Base-by-base conservation (phyloP, 2,329 filamentous ascomycete genomes). In the Botryotinia convoluta region DNA sequence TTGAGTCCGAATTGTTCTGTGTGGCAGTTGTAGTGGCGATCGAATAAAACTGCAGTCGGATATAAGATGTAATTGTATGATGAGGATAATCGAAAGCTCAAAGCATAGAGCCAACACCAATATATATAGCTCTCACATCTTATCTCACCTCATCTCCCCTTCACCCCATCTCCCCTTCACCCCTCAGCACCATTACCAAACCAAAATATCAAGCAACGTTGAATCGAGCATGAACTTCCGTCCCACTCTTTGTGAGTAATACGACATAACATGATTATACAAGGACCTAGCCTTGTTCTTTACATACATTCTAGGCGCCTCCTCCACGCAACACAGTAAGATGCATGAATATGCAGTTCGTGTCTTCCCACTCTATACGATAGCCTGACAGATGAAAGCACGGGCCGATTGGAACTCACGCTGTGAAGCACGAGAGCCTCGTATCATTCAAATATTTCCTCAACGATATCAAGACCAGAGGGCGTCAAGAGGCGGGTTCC, bases 271-370 rank as follows among this genome's bases (percentile, higher is more conserved):
- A 70, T 60, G 57, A 62, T 9, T 26, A 62, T 44, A n/a, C 51
- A 70, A n/a, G 29, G 39, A n/a, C 32, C 29, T 62, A 61, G 51
- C 37, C 39, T 39, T 45, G 39, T 70, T 61, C 45, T 51, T 45
- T 62, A n/a, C 42, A 45, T 35, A 20, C 20, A 70, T 61, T 32
- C 1, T 6, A 12, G 60, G 44, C 61, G 61, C 70, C 22, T 22
- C 37, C 61, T 51, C 29, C 37, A 57, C 37, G 65, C 60, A 72
- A 45, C 37, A 72, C 69, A 67, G 69, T 57, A 44, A 72, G 69
- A 63, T 72, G 60, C 69, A 71, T 51, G 59, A 64, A 64, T 48
- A 71, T 64, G 59, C 59, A 71, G 37, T 44, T 51, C 44, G 54
- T 64, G 44, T 65, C 61, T 45, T 69, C 48, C 22, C 26, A 69